A percentile compares a stretch with the other conserved stretches of the same genome.
Conservation (phyloP, 352 stramenopile genomes). For the Pythium utonaiense region DNA sequence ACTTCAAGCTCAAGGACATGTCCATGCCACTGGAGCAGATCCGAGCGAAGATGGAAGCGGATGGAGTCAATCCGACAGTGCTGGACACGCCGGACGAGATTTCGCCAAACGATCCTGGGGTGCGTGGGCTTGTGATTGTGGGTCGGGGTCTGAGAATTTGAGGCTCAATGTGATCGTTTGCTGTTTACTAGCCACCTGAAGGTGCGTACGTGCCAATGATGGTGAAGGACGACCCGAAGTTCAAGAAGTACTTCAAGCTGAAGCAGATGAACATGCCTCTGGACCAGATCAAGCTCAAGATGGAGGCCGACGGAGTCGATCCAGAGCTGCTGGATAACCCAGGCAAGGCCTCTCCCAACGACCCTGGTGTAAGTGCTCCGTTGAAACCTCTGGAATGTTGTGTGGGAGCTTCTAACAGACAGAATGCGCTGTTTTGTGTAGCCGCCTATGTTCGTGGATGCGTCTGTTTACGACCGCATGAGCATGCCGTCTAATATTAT, state of each 20-base stretch:
- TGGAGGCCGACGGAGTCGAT: slow-evolving; percentile 77
- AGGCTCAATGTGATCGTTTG: neutral
- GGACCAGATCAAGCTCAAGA: slow-evolving; percentile 85
- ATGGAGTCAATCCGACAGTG: slow-evolving; percentile 56
- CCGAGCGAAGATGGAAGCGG: slow-evolving; percentile 73
- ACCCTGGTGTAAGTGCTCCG: slow-evolving; percentile 53
- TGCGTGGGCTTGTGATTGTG: slow-evolving; percentile 16
- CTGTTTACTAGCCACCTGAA: slow-evolving; percentile 41
- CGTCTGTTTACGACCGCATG: slow-evolving; percentile 12
- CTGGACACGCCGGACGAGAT: slow-evolving; percentile 68
- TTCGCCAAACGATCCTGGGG: slow-evolving; percentile 73
- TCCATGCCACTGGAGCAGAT: slow-evolving; percentile 79
- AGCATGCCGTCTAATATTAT: slow-evolving; percentile 18
- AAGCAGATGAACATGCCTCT: slow-evolving; percentile 79
- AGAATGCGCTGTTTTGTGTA: too few species aligned
- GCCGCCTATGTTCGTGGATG: slow-evolving; percentile 24
- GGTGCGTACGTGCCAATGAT: slow-evolving; percentile 67
- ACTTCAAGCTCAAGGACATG: slow-evolving; percentile 84
- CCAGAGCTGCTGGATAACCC: slow-evolving; percentile 61
- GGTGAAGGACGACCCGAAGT: slow-evolving; percentile 69
- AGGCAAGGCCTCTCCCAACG: slow-evolving; percentile 66
- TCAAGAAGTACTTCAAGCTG: slow-evolving; percentile 87
- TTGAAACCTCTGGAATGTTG: too few species aligned
- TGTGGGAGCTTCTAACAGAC: too few species aligned
- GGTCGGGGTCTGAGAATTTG: neutral